Evolutionary conservation across 2,329 filamentous ascomycete species (phyloP), one percentile per base, ranked within the genome.

Genomic region (Aspergillus clavatus): DNA sequence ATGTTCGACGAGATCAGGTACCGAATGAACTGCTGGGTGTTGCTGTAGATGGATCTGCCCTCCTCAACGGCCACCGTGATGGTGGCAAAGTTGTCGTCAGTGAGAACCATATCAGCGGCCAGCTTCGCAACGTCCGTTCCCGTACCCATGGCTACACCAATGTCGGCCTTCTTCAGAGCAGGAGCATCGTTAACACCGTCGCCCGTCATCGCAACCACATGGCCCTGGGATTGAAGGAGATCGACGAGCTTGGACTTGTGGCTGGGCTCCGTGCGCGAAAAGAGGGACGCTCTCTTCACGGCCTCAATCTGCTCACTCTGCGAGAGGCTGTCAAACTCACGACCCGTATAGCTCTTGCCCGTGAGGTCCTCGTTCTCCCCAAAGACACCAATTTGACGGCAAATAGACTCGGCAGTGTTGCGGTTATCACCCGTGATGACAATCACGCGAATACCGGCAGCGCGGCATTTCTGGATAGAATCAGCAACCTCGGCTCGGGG

Each of bases 1-100:
- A 98, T 98, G 75, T 98, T 98, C 53, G 91, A 97, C 7, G 91
- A 97, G 68, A 98, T 98, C 50, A 98, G 80, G 69, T 98, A 98
- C 40, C 94, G 88, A 72, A 98, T 98, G 72, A 98, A 98, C 68
- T 98, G 93, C 67, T 98, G 93, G 5, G 93, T 98, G 78, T 98
- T 98, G 83, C 93, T 97, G 80, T 96, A 98, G 72, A 98, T 98
- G 53, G 90, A 90, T 52, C 93, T 86, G 43, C 93, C 93, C 72
- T 98, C 93, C 68, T 98, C 93, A 53, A 98, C 90, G 40, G 93
- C 93, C 45, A 89, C 78, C 67, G 95, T 88, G 57, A 98, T 98
- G 3, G 93, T 98, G 51, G 93, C 93, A 69, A 98, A 98, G 77
- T 98, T 98, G 73, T 96, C 89, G 72, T 98, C 94, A 21, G 90